These are phyloP conservation scores for Clavaria fumosa DNA, from an alignment of 768 basidiomycete genomes.

Conservation along the genomic window DNA sequence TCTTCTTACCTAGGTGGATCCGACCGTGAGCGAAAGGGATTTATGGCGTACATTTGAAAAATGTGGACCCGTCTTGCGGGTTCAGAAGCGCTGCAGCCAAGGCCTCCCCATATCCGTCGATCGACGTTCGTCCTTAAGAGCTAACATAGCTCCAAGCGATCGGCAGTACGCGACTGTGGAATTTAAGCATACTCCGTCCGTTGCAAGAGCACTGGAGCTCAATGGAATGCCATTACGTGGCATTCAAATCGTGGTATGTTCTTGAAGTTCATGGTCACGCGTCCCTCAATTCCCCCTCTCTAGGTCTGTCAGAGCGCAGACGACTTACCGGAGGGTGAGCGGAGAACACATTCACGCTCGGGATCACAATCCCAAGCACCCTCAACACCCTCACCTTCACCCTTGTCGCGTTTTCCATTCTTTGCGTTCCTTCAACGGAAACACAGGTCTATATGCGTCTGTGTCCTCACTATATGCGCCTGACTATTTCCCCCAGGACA, in stretches of 20 bases:
- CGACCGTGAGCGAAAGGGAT: conserved; percentile 20
- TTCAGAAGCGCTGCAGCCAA: conserved; percentile 28
- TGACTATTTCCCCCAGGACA: no score
- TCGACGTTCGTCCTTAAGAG: no score
- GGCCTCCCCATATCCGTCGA: conserved; percentile 22
- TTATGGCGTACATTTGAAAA: conserved; percentile 21
- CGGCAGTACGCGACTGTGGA: conserved; percentile 37
- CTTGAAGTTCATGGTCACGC: no score
- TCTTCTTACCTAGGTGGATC: conserved; percentile 18
- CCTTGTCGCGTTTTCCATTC: no score
- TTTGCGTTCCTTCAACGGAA: no score
- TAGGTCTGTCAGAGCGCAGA: conserved; percentile 23
- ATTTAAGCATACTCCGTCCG: conserved; percentile 23
- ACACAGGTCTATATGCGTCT: no score
- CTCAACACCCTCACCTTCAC: no score
- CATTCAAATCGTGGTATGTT: conserved; percentile 26
- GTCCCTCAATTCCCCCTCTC: no score
- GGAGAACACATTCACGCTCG: conserved; percentile 15
- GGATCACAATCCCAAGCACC: not conserved
- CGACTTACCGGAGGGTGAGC: conserved; percentile 29
- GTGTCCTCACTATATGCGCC: no score
- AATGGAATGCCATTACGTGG: conserved; percentile 24
- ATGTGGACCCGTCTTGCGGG: conserved; percentile 22
- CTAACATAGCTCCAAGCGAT: conserved; percentile 19
- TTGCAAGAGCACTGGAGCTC: conserved; percentile 28